Evolutionary conservation across 2,329 filamentous ascomycete genomes (phyloP), one percentile per base, ranked within the genome.

Genomic region (Fusarium coffeatum): DNA sequence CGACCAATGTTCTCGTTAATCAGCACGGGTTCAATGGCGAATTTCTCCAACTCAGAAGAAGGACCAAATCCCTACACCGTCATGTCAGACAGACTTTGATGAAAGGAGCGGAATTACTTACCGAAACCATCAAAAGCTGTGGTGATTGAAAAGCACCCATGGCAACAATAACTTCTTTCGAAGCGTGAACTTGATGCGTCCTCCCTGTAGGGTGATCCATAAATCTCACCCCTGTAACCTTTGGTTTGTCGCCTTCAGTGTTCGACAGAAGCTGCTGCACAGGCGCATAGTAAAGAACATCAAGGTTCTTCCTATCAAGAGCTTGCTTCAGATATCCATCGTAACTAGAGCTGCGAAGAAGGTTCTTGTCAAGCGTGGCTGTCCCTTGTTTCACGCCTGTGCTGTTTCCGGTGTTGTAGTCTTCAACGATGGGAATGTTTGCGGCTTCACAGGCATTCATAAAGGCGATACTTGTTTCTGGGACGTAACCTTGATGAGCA

Each of bases 1-100:
- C 56, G 62, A 6, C 62, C 62, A 5, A 64, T 63, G 5, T 64
- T 64, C 8, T 64, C 62, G 16, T 64, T 64, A 4, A 64, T 32
- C 1, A 64, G n/a, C 3, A 64, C 27, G 3, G 62, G 62, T 8
- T 64, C 59, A 11, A 64, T 64, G 6, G 54, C 54, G 30, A 58
- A 58, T 16, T 56, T 34, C 5, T 64, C 51, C 11, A 64, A 27
- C 9, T 49, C 55, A 0, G 23, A 20, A 3, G 42, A 34, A 1
- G 62, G 61, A 2, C 62, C 62, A 4, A 64, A 37, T 0, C 62
- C 62, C 61, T 64, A 2, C 0, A 10, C 0, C 6, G 18, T 12
- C 2, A n/a, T 3, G 1, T 64, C 18, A 64, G 45, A 15, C 6
- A 15, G 1, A 15, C 1, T 2, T 8, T 20, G 2, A 20, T 9